Percentiles rank a stretch among this genome's conserved stretches.
Conservation (phyloP, 2,329 filamentous ascomycete species). For the Onygenales sp. region DNA sequence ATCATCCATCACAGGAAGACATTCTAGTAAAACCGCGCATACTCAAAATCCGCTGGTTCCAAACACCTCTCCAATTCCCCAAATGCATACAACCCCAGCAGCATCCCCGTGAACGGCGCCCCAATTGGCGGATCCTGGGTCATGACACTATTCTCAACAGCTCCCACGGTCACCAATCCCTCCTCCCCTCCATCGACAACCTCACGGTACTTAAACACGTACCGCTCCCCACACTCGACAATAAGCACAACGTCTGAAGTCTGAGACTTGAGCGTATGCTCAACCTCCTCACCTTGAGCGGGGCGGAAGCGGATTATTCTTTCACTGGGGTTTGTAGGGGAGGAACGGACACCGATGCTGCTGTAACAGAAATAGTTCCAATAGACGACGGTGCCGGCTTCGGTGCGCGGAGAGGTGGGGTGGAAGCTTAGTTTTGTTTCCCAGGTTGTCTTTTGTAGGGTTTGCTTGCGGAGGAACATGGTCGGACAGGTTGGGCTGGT, state of each 20-base stretch:
- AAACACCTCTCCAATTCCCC: constrained; percentile 32
- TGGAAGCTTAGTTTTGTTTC: constrained; percentile 38
- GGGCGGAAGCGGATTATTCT: constrained; percentile 19
- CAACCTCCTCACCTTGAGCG: constrained; percentile 12
- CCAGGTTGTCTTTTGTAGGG: constrained; percentile 34
- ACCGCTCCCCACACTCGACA: constrained; percentile 22
- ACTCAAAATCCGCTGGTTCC: constrained; percentile 33
- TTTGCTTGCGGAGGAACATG: constrained; percentile 47
- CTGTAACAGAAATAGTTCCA: constrained; percentile 43
- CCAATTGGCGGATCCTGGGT: constrained; percentile 30
- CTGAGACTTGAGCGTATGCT: constrained; percentile 6
- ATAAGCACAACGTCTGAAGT: constrained; percentile 17
- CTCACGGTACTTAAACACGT: constrained; percentile 21
- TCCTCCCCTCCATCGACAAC: constrained; percentile 7
- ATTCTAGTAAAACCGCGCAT: constrained; percentile 16
- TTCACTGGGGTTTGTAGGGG: constrained; percentile 8
- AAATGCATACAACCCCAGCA: constrained; percentile 39
- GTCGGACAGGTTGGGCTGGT: constrained; percentile 42
- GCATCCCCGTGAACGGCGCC: constrained; percentile 35
- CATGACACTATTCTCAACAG: constrained; percentile 23
- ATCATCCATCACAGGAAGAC: not conserved
- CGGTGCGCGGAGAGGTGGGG: constrained; percentile 33
- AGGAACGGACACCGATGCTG: constrained; percentile 31
- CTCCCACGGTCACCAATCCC: constrained; percentile 18
- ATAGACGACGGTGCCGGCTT: constrained; percentile 47